A percentile compares a stretch with the other conserved stretches of the same genome.
phyloP scores from a whole-genome alignment of 2,329 filamentous ascomycete genomes.

The Paracoccidioides lutzii region DNA sequence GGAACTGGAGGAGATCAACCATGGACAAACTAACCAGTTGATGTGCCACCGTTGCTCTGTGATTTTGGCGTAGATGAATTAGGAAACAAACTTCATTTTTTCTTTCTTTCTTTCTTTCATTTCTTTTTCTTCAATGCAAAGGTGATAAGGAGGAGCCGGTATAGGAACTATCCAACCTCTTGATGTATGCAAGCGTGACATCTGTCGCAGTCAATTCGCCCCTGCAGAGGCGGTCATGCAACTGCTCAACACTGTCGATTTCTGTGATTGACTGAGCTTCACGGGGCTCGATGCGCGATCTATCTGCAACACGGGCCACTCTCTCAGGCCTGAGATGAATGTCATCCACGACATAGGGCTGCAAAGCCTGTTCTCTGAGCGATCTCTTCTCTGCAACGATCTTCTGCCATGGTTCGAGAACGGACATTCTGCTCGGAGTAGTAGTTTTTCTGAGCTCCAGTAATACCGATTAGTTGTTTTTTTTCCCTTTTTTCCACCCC shows the following conservation, averaged over 20 bases:
- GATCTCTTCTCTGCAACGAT: conserved; percentile 4
- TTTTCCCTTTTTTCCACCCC: no score
- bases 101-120: no score
- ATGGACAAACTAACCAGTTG: conserved; percentile 12
- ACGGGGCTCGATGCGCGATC: conserved; percentile 4
- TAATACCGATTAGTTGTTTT: no score
- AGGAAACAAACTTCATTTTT: no score
- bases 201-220: conserved; percentile 13
- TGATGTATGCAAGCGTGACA: conserved; percentile 16
- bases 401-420: conserved; percentile 1
- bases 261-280: conserved; percentile 4
- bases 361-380: conserved; percentile 3
- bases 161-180: conserved; percentile 8
- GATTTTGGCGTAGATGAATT: background rate
- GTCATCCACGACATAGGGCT: conserved; percentile 4
- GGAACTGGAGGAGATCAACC: background rate
- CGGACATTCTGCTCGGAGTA: background rate
- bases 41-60: conserved; percentile 17
- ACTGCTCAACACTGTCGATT: conserved; percentile 4
- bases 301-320: conserved; percentile 1
- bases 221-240: background rate
- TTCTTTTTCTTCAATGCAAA: no score
- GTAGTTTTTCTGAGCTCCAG: background rate
- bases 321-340: conserved; percentile 2
- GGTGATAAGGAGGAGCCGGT: background rate